Evolutionary conservation across 2,329 filamentous ascomycete genomes (phyloP).

Genomic region (Colletotrichum brevisporum): DNA sequence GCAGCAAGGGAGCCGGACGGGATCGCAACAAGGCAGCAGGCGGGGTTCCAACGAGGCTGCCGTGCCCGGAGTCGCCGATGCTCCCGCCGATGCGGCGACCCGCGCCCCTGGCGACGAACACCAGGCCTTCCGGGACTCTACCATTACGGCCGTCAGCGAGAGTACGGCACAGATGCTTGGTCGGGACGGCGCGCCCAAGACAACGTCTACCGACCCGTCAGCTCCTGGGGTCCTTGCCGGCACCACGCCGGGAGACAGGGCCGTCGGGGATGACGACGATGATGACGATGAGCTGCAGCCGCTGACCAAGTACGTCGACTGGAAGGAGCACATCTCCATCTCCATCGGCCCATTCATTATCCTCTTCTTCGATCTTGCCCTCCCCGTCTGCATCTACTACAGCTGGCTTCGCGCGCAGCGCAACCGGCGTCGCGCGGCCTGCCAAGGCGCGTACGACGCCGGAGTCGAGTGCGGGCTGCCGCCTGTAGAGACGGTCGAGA

Average conservation of each 20-base stretch:
- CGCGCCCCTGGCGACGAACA: constrained; percentile 31
- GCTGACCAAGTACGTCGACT: constrained; percentile 38
- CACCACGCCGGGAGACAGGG: not conserved
- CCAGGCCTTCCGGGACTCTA: constrained; percentile 35
- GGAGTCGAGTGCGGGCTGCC: constrained; percentile 29
- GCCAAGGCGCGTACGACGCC: constrained; percentile 25
- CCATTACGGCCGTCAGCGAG: constrained; percentile 37
- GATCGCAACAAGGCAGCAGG: constrained; percentile 26
- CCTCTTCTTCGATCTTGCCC: constrained; percentile 36
- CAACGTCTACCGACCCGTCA: constrained; percentile 24
- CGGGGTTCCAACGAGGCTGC: constrained; percentile 25
- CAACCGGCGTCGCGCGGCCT: constrained; percentile 30
- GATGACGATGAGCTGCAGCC: constrained; percentile 37
- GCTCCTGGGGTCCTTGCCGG: constrained; percentile 27
- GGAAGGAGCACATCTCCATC: constrained; percentile 38
- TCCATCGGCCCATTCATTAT: constrained; percentile 38
- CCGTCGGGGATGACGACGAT: constrained; percentile 7
- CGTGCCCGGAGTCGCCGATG: constrained; percentile 30
- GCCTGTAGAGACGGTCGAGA: constrained; percentile 32
- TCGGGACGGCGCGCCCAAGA: constrained; percentile 30
- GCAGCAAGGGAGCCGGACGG: constrained; percentile 5
- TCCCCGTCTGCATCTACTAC: constrained; percentile 38
- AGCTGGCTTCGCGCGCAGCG: constrained; percentile 36
- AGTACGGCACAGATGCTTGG: constrained; percentile 34
- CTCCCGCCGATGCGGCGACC: constrained; percentile 9